phyloP scores from a whole-genome alignment of 345 rosid genomes.

The Eucalyptus curtisii region DNA sequence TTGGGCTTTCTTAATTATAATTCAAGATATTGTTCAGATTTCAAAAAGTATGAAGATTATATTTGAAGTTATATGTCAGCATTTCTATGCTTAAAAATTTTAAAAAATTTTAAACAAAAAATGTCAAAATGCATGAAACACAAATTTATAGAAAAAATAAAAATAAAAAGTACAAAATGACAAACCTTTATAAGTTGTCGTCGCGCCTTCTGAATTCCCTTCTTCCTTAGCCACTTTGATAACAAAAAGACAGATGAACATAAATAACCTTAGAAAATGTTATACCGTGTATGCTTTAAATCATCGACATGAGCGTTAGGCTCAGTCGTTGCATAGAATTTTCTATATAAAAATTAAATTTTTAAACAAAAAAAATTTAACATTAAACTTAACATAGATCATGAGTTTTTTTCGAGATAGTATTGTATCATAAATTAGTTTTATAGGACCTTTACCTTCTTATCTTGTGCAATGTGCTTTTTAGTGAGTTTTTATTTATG shows the following conservation, averaged over 20 bases:
- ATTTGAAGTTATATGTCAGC: neutral
- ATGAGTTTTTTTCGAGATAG: too few relatives aligned
- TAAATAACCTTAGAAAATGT: neutral
- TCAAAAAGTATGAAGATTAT: neutral
- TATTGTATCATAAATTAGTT: too few relatives aligned
- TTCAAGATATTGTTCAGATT: neutral
- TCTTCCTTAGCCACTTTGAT: neutral
- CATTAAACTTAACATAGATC: too few relatives aligned
- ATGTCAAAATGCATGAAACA: neutral
- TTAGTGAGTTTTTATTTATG: too few relatives aligned
- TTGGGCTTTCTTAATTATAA: neutral
- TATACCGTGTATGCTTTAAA: neutral
- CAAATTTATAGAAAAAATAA: too few relatives aligned
- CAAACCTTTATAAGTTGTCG: neutral
- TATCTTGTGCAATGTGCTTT: too few relatives aligned
- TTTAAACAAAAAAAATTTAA: too few relatives aligned
- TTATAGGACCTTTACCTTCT: too few relatives aligned
- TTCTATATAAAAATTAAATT: too few relatives aligned
- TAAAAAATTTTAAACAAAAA: neutral
- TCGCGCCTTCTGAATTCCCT: too few relatives aligned
- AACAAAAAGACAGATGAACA: neutral
- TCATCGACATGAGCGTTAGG: neutral
- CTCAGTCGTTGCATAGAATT: neutral
- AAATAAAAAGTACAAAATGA: neutral
- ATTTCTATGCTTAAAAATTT: too few relatives aligned